Conservation (phyloP, 306 rosid genomes). For the Lagenaria siceraria region DNA sequence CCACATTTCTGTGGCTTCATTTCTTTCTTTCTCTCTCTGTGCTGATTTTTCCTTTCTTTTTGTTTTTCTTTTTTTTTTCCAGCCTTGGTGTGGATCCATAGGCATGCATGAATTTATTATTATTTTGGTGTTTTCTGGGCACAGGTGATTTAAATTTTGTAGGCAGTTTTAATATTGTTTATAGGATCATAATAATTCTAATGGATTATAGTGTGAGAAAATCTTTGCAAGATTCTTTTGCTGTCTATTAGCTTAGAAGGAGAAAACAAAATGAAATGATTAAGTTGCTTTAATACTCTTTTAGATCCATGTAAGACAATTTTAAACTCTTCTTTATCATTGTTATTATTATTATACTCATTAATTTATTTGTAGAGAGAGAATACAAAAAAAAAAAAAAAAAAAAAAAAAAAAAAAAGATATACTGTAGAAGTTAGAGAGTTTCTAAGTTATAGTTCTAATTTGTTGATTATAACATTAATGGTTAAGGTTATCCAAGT, state of each 20-base stretch:
- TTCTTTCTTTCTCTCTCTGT: background rate
- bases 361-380: background rate
- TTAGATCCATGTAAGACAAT: constrained; percentile 9
- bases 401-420: too few species aligned
- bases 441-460: too few species aligned
- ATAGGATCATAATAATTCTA: background rate
- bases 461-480: background rate
- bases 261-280: constrained; percentile 4
- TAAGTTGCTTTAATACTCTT: constrained; percentile 1
- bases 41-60: background rate
- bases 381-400: too few species aligned
- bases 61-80: too few species aligned
- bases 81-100: constrained; percentile 9
- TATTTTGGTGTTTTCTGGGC: background rate
- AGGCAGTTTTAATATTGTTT: background rate
- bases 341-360: background rate
- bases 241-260: background rate
- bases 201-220: constrained; percentile 4
- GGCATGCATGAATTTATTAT: constrained; percentile 5
- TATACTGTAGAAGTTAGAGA: too few species aligned
- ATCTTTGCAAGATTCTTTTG: constrained; percentile 8
- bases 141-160: background rate
- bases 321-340: constrained; percentile 1
- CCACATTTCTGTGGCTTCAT: background rate
- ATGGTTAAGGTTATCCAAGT: background rate